Evolutionary conservation across 2,329 filamentous ascomycete species (phyloP).

Genomic region (Dothideomycetes sp.): DNA sequence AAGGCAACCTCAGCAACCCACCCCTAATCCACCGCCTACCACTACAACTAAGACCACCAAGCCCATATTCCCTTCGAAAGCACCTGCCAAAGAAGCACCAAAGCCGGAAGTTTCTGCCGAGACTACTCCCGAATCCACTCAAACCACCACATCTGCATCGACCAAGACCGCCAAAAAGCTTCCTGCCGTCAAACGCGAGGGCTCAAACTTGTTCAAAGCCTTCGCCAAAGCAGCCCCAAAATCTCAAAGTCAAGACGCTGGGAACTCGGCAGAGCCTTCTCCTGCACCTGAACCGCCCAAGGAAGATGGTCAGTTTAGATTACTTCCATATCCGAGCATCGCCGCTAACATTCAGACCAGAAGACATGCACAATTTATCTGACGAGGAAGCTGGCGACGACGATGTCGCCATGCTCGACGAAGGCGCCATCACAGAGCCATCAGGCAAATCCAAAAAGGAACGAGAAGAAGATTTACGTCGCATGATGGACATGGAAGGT

Average conservation of each 20-base stretch:
- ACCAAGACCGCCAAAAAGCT: slow-evolving; percentile 31
- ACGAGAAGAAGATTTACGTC: slow-evolving; percentile 55
- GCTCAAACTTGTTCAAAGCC: slow-evolving; percentile 63
- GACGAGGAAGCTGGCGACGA: slow-evolving; percentile 50
- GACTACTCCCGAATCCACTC: slow-evolving; percentile 25
- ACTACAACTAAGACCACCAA: slow-evolving; percentile 18
- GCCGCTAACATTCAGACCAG: slow-evolving; percentile 16
- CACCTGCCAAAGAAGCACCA: slow-evolving; percentile 20
- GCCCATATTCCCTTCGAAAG: slow-evolving; percentile 19
- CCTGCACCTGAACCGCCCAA: slow-evolving; percentile 26
- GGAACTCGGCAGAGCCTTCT: slow-evolving; percentile 30
- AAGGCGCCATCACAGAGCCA: slow-evolving; percentile 17
- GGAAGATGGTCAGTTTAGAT: slow-evolving; percentile 8
- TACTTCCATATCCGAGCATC: background rate
- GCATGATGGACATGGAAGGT: slow-evolving; percentile 65
- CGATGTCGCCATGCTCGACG: slow-evolving; percentile 23
- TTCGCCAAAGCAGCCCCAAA: slow-evolving; percentile 61
- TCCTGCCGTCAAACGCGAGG: slow-evolving; percentile 48
- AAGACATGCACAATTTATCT: slow-evolving; percentile 27
- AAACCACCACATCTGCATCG: slow-evolving; percentile 21
- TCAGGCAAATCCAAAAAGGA: slow-evolving; percentile 46
- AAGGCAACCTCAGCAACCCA: slow-evolving; percentile 31
- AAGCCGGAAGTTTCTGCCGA: slow-evolving; percentile 32
- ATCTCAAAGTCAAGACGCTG: slow-evolving; percentile 33
- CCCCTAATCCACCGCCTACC: slow-evolving; percentile 16